Evolutionary conservation across 2,329 filamentous ascomycete genomes (phyloP).

Genomic region (Teratosphaeria nubilosa): DNA sequence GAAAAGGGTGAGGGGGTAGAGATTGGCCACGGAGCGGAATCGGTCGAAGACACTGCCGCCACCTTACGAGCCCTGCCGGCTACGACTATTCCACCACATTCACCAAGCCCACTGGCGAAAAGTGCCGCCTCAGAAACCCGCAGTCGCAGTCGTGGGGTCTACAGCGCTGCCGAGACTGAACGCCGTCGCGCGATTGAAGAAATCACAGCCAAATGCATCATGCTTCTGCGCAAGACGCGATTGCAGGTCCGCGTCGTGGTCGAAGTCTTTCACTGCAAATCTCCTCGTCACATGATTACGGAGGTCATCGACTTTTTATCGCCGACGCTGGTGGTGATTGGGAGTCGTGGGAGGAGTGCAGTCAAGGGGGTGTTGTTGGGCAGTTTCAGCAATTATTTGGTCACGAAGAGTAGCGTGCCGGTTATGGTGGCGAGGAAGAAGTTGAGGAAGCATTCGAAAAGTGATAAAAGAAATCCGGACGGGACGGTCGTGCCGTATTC

Average conservation of each 20-base stretch:
- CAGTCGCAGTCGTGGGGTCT: slow-evolving; percentile 27
- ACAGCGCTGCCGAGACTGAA: slow-evolving; percentile 58
- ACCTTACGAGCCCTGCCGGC: slow-evolving; percentile 56
- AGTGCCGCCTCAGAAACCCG: slow-evolving; percentile 9
- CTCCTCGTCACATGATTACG: slow-evolving; percentile 87
- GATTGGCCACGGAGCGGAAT: slow-evolving; percentile 62
- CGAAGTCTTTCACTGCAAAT: slow-evolving; percentile 97
- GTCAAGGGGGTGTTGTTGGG: slow-evolving; percentile 91
- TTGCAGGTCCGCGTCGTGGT: slow-evolving; percentile 88
- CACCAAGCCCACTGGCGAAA: slow-evolving; percentile 19
- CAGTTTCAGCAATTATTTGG: slow-evolving; percentile 94
- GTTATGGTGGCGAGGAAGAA: slow-evolving; percentile 97
- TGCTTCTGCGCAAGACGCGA: slow-evolving; percentile 77
- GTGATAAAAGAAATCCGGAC: slow-evolving; percentile 28
- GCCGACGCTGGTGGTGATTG: slow-evolving; percentile 86
- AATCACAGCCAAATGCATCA: slow-evolving; percentile 77
- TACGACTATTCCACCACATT: slow-evolving; percentile 15
- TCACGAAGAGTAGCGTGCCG: slow-evolving; percentile 90
- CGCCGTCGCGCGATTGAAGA: slow-evolving; percentile 69
- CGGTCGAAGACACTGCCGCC: slow-evolving; percentile 64
- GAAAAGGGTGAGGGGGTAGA: slow-evolving; percentile 39
- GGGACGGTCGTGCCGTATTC: slow-evolving; percentile 22
- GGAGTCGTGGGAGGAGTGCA: slow-evolving; percentile 80
- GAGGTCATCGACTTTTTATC: slow-evolving; percentile 91
- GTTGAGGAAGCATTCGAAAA: slow-evolving; percentile 64